Evolutionary conservation across 2,329 filamentous ascomycete genomes (phyloP).

Genomic region (Fusarium setosum): DNA sequence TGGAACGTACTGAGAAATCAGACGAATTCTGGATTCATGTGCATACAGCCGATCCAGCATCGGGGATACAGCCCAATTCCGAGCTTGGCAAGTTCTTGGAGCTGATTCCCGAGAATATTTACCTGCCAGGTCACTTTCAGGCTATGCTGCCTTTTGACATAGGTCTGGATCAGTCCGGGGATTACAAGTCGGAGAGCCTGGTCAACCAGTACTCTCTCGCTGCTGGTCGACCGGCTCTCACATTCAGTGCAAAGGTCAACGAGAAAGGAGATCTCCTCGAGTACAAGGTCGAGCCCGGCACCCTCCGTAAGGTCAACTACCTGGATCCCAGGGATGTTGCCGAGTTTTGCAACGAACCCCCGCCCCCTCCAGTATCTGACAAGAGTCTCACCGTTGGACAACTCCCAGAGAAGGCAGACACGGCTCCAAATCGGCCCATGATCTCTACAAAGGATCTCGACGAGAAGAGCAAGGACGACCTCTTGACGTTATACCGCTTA

Average conservation of each 20-base stretch:
- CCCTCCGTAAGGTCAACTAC: slow-evolving; percentile 65
- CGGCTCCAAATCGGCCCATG: slow-evolving; percentile 55
- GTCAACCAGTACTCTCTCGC: slow-evolving; percentile 67
- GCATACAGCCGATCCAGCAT: slow-evolving; percentile 83
- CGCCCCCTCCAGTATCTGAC: slow-evolving; percentile 30
- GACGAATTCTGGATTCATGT: slow-evolving; percentile 79
- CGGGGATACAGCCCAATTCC: slow-evolving; percentile 71
- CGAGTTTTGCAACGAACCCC: slow-evolving; percentile 53
- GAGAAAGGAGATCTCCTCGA: slow-evolving; percentile 64
- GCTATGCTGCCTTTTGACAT: slow-evolving; percentile 65
- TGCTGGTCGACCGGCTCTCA: slow-evolving; percentile 63
- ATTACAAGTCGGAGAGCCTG: slow-evolving; percentile 51
- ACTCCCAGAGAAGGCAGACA: slow-evolving; percentile 21
- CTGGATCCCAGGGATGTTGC: slow-evolving; percentile 65
- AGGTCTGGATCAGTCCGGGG: slow-evolving; percentile 42
- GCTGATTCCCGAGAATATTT: slow-evolving; percentile 68
- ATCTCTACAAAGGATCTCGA: slow-evolving; percentile 55
- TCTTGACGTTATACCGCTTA: slow-evolving; percentile 60
- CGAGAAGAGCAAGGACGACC: slow-evolving; percentile 55
- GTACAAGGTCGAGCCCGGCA: slow-evolving; percentile 64
- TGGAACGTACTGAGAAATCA: slow-evolving; percentile 67
- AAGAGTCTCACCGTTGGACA: slow-evolving; percentile 46
- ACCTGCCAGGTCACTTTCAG: slow-evolving; percentile 67
- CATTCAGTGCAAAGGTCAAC: slow-evolving; percentile 71
- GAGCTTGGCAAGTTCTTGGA: slow-evolving; percentile 70